Conservation (phyloP, 257 asterid genomes). For the Galeopsis tetrahit region DNA sequence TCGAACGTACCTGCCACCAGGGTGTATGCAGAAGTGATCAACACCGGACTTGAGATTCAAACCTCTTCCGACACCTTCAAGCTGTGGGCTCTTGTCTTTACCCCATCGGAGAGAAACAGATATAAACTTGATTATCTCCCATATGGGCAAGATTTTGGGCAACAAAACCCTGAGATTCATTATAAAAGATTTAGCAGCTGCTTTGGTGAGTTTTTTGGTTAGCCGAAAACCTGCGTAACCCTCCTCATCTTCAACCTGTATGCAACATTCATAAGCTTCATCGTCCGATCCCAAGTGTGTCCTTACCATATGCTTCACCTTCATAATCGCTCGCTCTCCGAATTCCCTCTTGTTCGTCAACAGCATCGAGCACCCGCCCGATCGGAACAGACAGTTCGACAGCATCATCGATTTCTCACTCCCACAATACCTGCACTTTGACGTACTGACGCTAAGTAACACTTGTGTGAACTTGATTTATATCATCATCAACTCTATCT, state of each 20-base stretch:
- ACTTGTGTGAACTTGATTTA: too few species aligned
- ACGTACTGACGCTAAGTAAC: too few species aligned
- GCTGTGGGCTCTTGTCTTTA: background rate
- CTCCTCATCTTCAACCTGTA: conserved; percentile 36
- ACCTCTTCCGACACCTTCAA: conserved; percentile 11
- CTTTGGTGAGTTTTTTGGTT: conserved; percentile 30
- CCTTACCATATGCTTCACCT: conserved; percentile 34
- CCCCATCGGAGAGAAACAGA: conserved; percentile 18
- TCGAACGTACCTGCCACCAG: conserved; percentile 46
- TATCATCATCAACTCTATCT: too few species aligned
- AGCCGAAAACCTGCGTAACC: conserved; percentile 38
- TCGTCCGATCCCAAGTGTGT: conserved; percentile 36
- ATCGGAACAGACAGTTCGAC: conserved; percentile 42
- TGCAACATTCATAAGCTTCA: conserved; percentile 37
- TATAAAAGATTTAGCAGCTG: conserved; percentile 37
- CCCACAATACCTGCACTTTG: conserved; percentile 29
- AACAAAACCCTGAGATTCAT: conserved; percentile 33
- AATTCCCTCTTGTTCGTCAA: conserved; percentile 24
- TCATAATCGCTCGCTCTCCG: conserved; percentile 13
- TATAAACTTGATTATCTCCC: conserved; percentile 30
- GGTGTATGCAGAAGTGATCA: conserved; percentile 67
- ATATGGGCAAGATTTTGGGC: conserved; percentile 41
- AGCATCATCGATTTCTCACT: conserved; percentile 43
- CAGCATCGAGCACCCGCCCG: conserved; percentile 47
- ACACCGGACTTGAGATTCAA: conserved; percentile 53